Evolutionary conservation across 352 stramenopile species (phyloP), one percentile per base, ranked within the genome.

Genomic region (Hyaloperonospora arabidopsidis): DNA sequence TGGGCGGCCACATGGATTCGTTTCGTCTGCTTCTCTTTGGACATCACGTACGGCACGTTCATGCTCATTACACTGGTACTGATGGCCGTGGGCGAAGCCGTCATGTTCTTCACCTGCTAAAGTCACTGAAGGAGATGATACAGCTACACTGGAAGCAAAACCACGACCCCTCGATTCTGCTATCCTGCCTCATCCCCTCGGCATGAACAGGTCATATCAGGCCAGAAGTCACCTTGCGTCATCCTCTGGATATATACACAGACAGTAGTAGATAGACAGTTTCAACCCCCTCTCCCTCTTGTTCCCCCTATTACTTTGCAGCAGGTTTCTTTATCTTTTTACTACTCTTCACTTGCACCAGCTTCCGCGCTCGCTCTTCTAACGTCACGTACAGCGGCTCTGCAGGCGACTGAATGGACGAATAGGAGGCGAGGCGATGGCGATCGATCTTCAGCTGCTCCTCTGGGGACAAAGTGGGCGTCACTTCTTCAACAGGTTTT

Each of bases 21-120:
- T 51, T 47, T 54, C 10, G 55, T 81, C 28, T 86, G 71, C 59
- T 67, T 49, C 48, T 54, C 51, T 39, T 40, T 87, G 22, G 67
- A 74, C 62, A 84, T 89, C 44, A 82, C 71, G 56, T 81, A 72
- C 54, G 76, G 63, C 66, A 87, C 73, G 45, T 84, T 83, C 68
- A 59, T 68, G 46, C 53, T 84, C 53, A 70, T 87, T 28, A 70
- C 65, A 45, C 49, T 85, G 45, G 43, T 84, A 40, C 57, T 74
- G 40, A 69, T 67, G 7, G 22, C 87, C 22, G 77, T 53, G 22
- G 65, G 82, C 19, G 79, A 89, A 61, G 65, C 59, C 36, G 63
- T 86, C 68, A 87, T 89, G 79, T 89, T 80, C 61, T 79, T 87
- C 68, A 87, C 79, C 43, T 89, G 79, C 60, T 89, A 81, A 71